These are phyloP conservation scores for Apiotrichum akiyoshidainum DNA, from an alignment of 1,284 basidiomycete genomes.

Conservation along the genomic window DNA sequence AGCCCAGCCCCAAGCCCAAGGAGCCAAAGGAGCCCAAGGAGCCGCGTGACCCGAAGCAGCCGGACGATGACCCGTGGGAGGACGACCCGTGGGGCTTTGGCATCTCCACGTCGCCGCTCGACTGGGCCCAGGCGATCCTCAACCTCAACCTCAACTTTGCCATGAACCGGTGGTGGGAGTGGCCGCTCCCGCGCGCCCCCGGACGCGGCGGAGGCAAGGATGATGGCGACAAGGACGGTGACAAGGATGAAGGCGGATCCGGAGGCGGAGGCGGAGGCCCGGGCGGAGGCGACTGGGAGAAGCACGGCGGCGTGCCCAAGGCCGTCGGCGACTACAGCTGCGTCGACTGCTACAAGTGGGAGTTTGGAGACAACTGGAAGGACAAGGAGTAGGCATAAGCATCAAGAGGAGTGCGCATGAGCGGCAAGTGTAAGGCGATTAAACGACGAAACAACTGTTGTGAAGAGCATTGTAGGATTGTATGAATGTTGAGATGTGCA, in stretches of 20 bases:
- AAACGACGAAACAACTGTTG: background rate
- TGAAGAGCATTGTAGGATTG: background rate
- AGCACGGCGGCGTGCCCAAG: constrained; percentile 48
- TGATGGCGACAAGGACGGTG: constrained; percentile 12
- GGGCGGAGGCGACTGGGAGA: constrained; percentile 54
- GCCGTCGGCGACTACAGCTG: constrained; percentile 45
- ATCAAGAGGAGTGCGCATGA: constrained; percentile 5
- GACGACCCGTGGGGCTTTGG: background rate
- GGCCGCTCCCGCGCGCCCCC: background rate
- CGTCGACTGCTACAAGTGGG: constrained; percentile 51
- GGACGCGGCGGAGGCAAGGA: background rate
- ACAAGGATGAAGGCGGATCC: constrained; percentile 11
- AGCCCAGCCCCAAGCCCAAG: constrained; percentile 1
- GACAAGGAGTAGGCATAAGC: constrained; percentile 4
- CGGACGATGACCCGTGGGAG: background rate
- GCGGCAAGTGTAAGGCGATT: too few relatives aligned
- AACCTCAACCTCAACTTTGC: background rate
- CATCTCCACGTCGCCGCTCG: background rate
- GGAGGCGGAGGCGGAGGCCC: constrained; percentile 40
- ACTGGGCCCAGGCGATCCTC: background rate
- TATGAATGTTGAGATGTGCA: background rate
- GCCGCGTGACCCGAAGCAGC: background rate
- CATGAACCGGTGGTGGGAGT: constrained; percentile 2
- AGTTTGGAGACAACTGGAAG: constrained; percentile 41
- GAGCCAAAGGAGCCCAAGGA: background rate